Base-by-base conservation (phyloP, 768 basidiomycete genomes). In the Cystofilobasidium capitatum region DNA sequence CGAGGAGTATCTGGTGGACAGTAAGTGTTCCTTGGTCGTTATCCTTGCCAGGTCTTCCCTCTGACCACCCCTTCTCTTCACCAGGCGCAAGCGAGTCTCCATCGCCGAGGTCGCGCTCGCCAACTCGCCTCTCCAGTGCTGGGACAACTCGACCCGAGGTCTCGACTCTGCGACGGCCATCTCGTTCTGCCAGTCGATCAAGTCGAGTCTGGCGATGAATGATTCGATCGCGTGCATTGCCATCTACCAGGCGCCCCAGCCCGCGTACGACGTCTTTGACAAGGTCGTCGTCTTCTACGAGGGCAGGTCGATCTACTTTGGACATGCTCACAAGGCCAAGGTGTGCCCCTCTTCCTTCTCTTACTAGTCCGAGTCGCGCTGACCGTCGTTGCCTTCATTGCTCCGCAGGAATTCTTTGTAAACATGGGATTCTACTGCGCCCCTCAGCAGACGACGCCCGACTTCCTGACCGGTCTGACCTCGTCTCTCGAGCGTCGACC, bases 291-390 rank as follows among this genome's bases (percentile, higher is more conserved):
- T 83, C 16, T 72, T 83, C 13, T 81, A 82, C 72, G 78, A 80
- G 71, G 82, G 82, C 1, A 74, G 79, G 26, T 78, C 79, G 69
- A 80, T 82, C 74, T 83, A 77, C 76, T 83, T 80, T 68, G 82
- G 82, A 7, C 74, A 71, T 2, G 51, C 51, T 20, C 29, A 55
- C 31, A 31, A n/a, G n/a, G n/a, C n/a, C n/a, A n/a, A n/a, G 29
- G 51, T 55, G 29, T 16, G 51, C 33, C 5, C 13, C 3, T 6
- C 24, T 24, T 3, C 49, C 17, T 24, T 49, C 45, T 33, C 51
- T 55, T 55, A 42, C 40, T 42, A 77, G 75, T 20, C 72, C 40
- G 40, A 42, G 10, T 42, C 40, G 40, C 40, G 10, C 10, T 20
- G 10, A 20, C 10, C 40, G 20, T 42, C 10, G 20, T 42, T 20